Conservation (phyloP, 192 early-diverging fungal species). For the Gamsiella multidivaricata region DNA sequence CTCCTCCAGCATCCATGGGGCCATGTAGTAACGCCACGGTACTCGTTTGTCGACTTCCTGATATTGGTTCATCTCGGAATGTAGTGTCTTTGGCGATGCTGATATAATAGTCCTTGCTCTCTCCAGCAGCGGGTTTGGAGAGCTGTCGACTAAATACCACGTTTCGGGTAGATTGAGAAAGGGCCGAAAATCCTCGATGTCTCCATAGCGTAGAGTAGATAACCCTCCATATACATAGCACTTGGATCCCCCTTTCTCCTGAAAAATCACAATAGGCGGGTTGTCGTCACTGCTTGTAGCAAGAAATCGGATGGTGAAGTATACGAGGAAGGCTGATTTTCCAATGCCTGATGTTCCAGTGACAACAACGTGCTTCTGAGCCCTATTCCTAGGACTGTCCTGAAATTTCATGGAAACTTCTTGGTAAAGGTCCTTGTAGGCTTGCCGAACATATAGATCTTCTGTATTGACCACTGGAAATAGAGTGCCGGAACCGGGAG, state of each 20-base stretch:
- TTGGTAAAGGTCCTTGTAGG: slow-evolving; percentile 29
- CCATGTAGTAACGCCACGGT: slow-evolving; percentile 25
- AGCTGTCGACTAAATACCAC: too few species aligned
- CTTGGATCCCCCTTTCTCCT: background rate
- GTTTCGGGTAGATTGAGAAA: slow-evolving; percentile 23
- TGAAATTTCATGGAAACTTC: slow-evolving; percentile 1
- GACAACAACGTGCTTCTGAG: slow-evolving; percentile 18
- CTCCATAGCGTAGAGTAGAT: slow-evolving; percentile 10
- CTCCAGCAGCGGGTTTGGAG: background rate
- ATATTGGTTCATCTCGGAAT: background rate
- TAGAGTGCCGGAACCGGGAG: background rate
- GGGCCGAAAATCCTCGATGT: slow-evolving; percentile 14
- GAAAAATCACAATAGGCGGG: slow-evolving; percentile 35
- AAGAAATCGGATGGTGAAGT: slow-evolving; percentile 37
- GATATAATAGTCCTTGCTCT: slow-evolving; percentile 16
- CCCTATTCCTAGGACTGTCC: too few species aligned
- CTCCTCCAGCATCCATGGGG: slow-evolving; percentile 18
- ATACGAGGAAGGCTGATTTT: slow-evolving; percentile 51
- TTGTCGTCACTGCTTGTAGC: slow-evolving; percentile 15
- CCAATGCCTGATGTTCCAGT: slow-evolving; percentile 48
- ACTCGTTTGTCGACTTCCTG: slow-evolving; percentile 13
- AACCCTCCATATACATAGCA: slow-evolving; percentile 29
- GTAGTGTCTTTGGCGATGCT: slow-evolving; percentile 24
- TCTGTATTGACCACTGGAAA: slow-evolving; percentile 18
- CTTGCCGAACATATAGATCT: slow-evolving; percentile 21